Evolutionary conservation across 495 filamentous ascomycete genomes (phyloP), one percentile per base, ranked within the genome.

Genomic region (Lepraria neglecta): DNA sequence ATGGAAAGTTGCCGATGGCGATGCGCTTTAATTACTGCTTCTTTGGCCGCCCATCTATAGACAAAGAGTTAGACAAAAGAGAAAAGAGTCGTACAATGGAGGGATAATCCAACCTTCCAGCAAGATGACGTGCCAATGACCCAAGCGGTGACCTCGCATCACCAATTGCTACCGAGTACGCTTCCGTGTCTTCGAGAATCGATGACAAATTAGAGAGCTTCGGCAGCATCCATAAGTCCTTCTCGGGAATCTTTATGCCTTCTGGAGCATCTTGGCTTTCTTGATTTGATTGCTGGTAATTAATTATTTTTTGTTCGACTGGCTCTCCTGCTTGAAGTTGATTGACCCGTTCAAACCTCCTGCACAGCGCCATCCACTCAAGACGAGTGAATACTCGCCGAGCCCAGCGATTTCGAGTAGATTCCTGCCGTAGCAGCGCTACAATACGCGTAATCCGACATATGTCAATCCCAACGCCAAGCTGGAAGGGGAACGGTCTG

Each of bases 1-100:
- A 80, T 79, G 5, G 62, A 70, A 21, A 85, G 61, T 21, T 64
- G 64, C 21, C 77, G 72, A 33, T 69, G 63, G 3, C 70, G 69
- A 58, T 80, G 77, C 4, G 84, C 84, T 67, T 87, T 87, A 47
- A 84, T 79, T n/a, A 73, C 74, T 0, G 84, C 83, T 69, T 87
- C 84, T 68, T 87, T 87, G 0, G 83, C 84, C 10, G 84, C 84
- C 69, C 79, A 87, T 64, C 82, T 76, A 43, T 33, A 15, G 15
- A 47, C 19, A 7, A 24, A 43, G 55, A 38, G 21, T 58, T 42
- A 62, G 53, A 31, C n/a, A 56, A 17, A n/a, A 44, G 50, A 43
- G 21, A 33, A 75, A 33, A 33, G 59, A 24, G 4, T 40, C 7
- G n/a, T 30, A 31, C 30, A 38, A 17, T 44, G 28, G 17, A 42